A percentile compares a stretch with the other conserved stretches of the same genome.
Evolutionary conservation across 2,329 filamentous ascomycete genomes (phyloP).

Genomic region (Aureobasidium sp.): DNA sequence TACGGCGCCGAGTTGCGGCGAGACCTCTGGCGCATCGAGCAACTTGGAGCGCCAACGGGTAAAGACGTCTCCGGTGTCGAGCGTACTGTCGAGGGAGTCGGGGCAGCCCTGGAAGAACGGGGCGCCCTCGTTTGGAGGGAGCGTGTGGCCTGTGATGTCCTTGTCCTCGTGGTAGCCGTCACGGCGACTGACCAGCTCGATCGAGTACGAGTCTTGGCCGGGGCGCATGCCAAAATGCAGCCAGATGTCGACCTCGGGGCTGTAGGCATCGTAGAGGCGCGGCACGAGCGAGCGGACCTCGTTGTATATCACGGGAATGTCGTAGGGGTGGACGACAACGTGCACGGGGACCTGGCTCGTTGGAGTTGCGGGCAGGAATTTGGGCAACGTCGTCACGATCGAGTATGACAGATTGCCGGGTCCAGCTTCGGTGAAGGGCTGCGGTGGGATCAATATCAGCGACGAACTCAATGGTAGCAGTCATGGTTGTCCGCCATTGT

Average conservation of each 20-base stretch:
- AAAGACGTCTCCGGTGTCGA: constrained; percentile 25
- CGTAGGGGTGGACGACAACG: constrained; percentile 55
- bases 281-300: constrained; percentile 57
- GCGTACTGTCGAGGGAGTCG: constrained; percentile 21
- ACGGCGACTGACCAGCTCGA: constrained; percentile 62
- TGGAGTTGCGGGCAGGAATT: constrained; percentile 44
- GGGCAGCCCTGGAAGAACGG: constrained; percentile 23
- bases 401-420: constrained; percentile 73
- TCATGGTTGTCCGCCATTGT: not conserved
- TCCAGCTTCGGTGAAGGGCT: constrained; percentile 66
- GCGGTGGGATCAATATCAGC: constrained; percentile 12
- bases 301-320: constrained; percentile 64
- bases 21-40: constrained; percentile 19
- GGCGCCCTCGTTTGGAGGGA: constrained; percentile 20
- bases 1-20: constrained; percentile 20
- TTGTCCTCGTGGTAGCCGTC: constrained; percentile 57
- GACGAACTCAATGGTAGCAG: not conserved
- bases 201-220: constrained; percentile 55
- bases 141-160: constrained; percentile 55
- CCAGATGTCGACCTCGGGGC: constrained; percentile 50
- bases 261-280: constrained; percentile 44
- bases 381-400: constrained; percentile 61
- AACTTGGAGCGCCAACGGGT: constrained; percentile 22
- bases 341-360: constrained; percentile 40
- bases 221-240: constrained; percentile 74